Base-by-base conservation (phyloP, 2,329 filamentous ascomycete genomes). In the Aspergillus proliferans region DNA sequence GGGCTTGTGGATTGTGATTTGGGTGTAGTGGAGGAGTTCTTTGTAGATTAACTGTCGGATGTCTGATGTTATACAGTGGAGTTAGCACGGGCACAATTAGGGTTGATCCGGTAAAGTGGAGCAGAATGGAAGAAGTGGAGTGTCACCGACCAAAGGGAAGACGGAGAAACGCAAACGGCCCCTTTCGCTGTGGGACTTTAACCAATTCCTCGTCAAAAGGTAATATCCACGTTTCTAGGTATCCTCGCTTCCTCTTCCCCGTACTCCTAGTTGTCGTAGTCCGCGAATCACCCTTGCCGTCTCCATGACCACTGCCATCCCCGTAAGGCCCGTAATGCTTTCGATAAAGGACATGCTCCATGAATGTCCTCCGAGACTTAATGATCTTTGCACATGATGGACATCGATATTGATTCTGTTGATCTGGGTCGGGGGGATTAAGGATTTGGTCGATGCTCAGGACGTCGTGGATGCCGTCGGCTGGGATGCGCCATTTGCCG, bases 401-500 rank as follows among this genome's bases (percentile, higher is more conserved):
- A 7, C 36, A 39, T 8, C 9, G n/a, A 7, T 39, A 39, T 39
- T 22, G n/a, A 14, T 1, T 5, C 2, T 47, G 21, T 33, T 47
- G n/a, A 14, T 46, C 24, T 7, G 10, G 14, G 2, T 43, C 10
- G 43, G 46, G 34, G 18, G 26, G 8, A 24, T n/a, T 18, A 21
- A 52, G 28, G 10, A 43, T 19, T 39, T 49, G 34, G 9, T 39
- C 36, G 36, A 55, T 58, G 19, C 49, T 18, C 44, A 55, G 45
- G 38, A 53, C 54, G 33, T 58, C 52, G 21, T 58, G 54, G 14
- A 53, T 10, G 2, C 54, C 54, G 39, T 58, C 55, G 22, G 52
- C 52, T 7, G 52, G 55, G 19, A 56, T 6, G 8, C 50, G 50
- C 47, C 38, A 49, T 34, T 19, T 10, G 10, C 41, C 46, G 10